Base-by-base conservation (phyloP, 2,329 filamentous ascomycete species). In the Juglanconis oblonga region DNA sequence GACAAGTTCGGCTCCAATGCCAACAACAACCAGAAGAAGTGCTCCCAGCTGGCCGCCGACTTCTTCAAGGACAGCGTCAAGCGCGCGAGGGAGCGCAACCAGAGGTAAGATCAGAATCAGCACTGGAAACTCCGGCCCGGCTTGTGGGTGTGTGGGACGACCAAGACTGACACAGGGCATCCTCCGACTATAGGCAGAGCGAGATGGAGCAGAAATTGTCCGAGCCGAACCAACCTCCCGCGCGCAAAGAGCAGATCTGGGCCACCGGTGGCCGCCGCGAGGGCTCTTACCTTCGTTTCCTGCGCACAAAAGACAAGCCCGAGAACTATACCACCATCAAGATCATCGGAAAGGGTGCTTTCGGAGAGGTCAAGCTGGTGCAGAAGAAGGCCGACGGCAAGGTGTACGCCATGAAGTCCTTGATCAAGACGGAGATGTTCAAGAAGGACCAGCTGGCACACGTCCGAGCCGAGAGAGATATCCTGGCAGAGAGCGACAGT, bases 11-110 rank as follows among this genome's bases (percentile, higher is more conserved):
- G 85, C 38, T 72, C 80, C 58, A 82, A 84, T 66, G 81, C 85
- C 65, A 86, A 87, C 69, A 87, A 86, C 72, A 89, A 89, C 72
- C 85, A 88, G 76, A 88, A 87, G 76, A 87, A 87, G 71, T 88
- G 86, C 72, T 84, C 83, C 13, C 84, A 87, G 70, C 73, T 88
- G 70, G 90, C 96, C 44, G 87, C 89, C 59, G 92, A 95, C 68
- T 98, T 98, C 80, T 99, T 98, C 86, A 96, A 96, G 77, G 94
- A 99, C 76, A 98, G 94, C 73, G 96, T 99, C 58, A 94, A 97
- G 81, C 87, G 95, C 68, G 95, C 95, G 55, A 86, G 94, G 67
- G 95, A 98, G 77, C 88, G 95, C 61, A 99, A 99, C 74, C 88
- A 96, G 75, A 90, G 93, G 93, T 96, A 78, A 68, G 83, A 32